Base-by-base conservation (phyloP, 495 filamentous ascomycete species). In the Oidiodendron maius region DNA sequence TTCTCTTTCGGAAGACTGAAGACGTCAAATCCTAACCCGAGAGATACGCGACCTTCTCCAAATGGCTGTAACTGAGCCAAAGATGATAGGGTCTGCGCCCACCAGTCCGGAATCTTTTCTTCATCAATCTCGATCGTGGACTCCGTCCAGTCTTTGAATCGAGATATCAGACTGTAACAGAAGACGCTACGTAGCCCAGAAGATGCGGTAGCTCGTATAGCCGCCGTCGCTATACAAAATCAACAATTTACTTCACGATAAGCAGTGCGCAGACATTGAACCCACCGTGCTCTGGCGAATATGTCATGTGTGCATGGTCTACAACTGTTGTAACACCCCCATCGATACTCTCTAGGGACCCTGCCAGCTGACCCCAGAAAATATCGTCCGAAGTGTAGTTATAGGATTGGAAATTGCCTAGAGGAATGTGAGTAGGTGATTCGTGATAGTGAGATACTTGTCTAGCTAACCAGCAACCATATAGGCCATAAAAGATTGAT, bases 271-370 rank as follows among this genome's bases (percentile, higher is more conserved):
- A n/a, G n/a, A n/a, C n/a, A n/a, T n/a, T n/a, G n/a, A n/a, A 34
- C 55, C 56, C 56, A 66, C 66, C 55, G 50, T 71, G 62, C 0
- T 68, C 70, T 2, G 63, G 60, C 0, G 71, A 66, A 41, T 64
- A 65, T 39, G 65, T 75, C 30, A 72, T 52, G 58, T 80, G 72
- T 0, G 76, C 72, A 52, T 80, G 75, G 51, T 82, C 78, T 1
- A 81, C 66, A 0, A 78, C 65, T 0, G 76, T 80, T 3, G 80
- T 84, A 3, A 72, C 75, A 13, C 80, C 80, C 4, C 67, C 69
- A 51, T 80, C 66, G 13, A 84, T 34, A 13, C 67, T 64, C 46
- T 82, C 76, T 8, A 76, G 64, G 28, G 65, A 63, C 2, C 76
- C 79, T 2, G 64, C 67, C 1, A 82, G 64, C 54, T 81, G 65